Evolutionary conservation across 345 rosid genomes (phyloP).

Genomic region (Dipteronia sinensis): DNA sequence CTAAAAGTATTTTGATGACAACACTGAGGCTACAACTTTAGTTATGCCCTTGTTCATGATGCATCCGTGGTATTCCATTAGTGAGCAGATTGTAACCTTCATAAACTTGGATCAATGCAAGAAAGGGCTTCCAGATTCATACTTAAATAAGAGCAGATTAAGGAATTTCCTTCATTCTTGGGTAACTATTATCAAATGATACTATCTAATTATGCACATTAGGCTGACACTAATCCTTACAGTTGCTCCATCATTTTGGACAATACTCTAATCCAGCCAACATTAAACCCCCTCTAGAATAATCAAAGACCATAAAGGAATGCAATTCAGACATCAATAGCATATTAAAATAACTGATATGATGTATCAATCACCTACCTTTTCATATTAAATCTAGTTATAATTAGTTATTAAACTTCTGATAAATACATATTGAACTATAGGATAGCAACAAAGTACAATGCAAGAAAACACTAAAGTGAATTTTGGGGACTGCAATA

Average conservation of each 20-base stretch:
- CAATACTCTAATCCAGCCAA: not conserved
- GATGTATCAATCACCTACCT: not conserved
- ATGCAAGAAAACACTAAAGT: not conserved
- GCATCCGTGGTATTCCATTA: not conserved
- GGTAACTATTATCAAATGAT: not conserved
- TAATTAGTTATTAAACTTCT: not conserved
- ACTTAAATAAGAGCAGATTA: not conserved
- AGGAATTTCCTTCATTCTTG: not conserved
- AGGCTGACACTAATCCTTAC: not conserved
- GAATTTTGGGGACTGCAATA: slow-evolving; percentile 31
- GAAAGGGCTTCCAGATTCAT: not conserved
- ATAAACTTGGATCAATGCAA: not conserved
- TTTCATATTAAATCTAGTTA: not conserved
- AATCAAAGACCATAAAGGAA: not conserved
- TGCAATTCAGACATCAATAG: not conserved
- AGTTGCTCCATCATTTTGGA: not conserved
- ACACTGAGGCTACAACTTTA: not conserved
- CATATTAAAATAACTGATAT: not conserved
- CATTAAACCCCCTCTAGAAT: not conserved
- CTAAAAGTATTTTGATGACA: not conserved
- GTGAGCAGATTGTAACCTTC: not conserved
- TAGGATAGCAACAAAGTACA: not conserved
- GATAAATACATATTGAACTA: not conserved
- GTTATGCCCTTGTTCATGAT: not conserved
- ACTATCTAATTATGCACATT: not conserved